Base-by-base conservation (phyloP, 176 grass and related monocot genomes). In the Musa schizocarpa region DNA sequence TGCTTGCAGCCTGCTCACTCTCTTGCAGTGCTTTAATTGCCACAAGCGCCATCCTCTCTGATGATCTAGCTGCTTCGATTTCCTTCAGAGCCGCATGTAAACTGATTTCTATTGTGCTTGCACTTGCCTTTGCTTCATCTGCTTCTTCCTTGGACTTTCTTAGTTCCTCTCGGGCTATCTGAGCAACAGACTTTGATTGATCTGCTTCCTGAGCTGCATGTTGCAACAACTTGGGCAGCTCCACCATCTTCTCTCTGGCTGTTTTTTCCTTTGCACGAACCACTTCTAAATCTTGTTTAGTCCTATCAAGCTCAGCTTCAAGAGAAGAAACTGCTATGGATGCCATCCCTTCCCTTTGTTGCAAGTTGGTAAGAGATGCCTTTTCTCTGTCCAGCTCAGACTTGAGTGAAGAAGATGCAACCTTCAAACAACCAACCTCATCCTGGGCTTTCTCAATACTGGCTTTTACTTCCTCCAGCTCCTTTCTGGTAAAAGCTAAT, bases 211-310 rank as follows among this genome's bases (percentile, higher is more conserved):
- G 81, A 34, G 94, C 86, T 69, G 88, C 86, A 80, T 80, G 85
- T 82, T 93, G 94, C 76, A 98, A 79, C 80, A 91, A 88, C 26
- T 86, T 93, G 54, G 94, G 94, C 63, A 98, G 84, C 57, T 93
- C 80, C 26, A 70, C 69, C 82, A 87, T 91, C 79, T 93, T 91
- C 57, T 83, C 90, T 76, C 86, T 73, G 61, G 81, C 75, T 74
- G 88, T 86, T 78, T 58, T 86, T 83, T 98, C 94, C 65, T 84
- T 98, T n/a, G 62, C 79, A 63, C 85, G 66, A 73, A 85, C 80
- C 77, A 82, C 71, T 81, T 98, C 90, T 80, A 87, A 76, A 65
- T 91, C 86, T 77, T 89, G 63, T 75, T 91, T 85, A 29, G 82
- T 93, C 59, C 81, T 85, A 51, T 87, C 76, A 65, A 98, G 88